Evolutionary conservation across 225 moss, liverwort and hornwort species (phyloP).

Genomic region (Lunularia cruciata): DNA sequence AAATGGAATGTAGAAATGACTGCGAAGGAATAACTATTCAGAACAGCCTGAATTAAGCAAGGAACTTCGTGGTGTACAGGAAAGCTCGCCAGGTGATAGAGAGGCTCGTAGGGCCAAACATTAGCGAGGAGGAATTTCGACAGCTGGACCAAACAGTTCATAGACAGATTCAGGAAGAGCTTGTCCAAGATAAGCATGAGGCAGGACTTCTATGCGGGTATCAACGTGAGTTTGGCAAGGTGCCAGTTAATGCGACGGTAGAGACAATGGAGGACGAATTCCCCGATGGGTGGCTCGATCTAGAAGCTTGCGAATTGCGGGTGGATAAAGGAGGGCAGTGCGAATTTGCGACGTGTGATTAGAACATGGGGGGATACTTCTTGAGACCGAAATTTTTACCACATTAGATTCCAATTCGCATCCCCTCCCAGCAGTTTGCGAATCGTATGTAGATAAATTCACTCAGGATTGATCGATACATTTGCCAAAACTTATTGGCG

Average conservation of each 20-base stretch:
- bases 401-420: too few relatives aligned
- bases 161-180: conserved; percentile 35
- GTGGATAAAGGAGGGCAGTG: conserved; percentile 39
- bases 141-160: conserved; percentile 33
- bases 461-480: too few relatives aligned
- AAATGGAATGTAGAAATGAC: too few relatives aligned
- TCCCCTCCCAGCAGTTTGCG: too few relatives aligned
- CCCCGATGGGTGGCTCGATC: conserved; percentile 48
- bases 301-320: conserved; percentile 43
- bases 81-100: conserved; percentile 23
- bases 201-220: conserved; percentile 36
- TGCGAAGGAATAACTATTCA: too few relatives aligned
- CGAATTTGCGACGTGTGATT: conserved; percentile 24
- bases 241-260: conserved; percentile 30
- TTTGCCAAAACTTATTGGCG: too few relatives aligned
- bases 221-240: conserved; percentile 9
- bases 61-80: conserved; percentile 24
- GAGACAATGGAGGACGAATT: conserved; percentile 38
- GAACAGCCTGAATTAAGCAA: too few relatives aligned
- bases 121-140: conserved; percentile 19
- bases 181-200: conserved; percentile 39
- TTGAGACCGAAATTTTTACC: too few relatives aligned
- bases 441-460: too few relatives aligned
- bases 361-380: not conserved
- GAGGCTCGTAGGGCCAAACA: conserved; percentile 23